Evolutionary conservation across 2,329 filamentous ascomycete species (phyloP).

Genomic region (Colletotrichum navitas): DNA sequence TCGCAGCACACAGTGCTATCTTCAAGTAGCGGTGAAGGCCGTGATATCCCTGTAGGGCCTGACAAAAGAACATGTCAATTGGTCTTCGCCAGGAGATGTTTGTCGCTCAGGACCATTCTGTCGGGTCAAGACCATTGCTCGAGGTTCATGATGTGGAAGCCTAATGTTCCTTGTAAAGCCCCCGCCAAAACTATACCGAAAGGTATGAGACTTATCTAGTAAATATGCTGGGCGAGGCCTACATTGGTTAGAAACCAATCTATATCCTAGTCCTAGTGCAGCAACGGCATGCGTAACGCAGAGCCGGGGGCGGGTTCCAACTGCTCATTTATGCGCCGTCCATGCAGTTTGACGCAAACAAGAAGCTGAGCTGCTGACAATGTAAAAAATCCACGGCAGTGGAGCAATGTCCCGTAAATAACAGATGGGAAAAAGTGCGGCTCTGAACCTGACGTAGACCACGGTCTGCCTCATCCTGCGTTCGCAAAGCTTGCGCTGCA

Average conservation of each 20-base stretch:
- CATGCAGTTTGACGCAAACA: not conserved
- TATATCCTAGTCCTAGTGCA: not conserved
- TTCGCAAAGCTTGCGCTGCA: not conserved
- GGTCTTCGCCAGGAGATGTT: not conserved
- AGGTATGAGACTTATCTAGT: not conserved
- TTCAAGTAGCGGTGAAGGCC: not conserved
- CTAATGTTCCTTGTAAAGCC: not conserved
- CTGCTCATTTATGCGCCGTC: not conserved
- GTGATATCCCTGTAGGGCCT: not conserved
- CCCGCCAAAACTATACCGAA: not conserved
- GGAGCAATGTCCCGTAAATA: not conserved
- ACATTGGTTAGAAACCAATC: not conserved
- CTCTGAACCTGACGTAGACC: not conserved
- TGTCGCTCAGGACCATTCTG: not conserved
- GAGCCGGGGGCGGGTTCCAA: not conserved
- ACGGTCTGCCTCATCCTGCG: not conserved
- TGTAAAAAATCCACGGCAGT: not conserved
- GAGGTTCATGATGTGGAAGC: not conserved
- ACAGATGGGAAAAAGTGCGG: not conserved
- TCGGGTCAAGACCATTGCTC: not conserved
- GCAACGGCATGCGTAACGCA: not conserved
- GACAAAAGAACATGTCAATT: not conserved
- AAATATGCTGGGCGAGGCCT: too few relatives aligned
- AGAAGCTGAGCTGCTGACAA: not conserved
- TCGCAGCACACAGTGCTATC: not conserved